phyloP scores from a whole-genome alignment of 2,329 filamentous ascomycete species.

The Rhytidhysteron rufulum region DNA sequence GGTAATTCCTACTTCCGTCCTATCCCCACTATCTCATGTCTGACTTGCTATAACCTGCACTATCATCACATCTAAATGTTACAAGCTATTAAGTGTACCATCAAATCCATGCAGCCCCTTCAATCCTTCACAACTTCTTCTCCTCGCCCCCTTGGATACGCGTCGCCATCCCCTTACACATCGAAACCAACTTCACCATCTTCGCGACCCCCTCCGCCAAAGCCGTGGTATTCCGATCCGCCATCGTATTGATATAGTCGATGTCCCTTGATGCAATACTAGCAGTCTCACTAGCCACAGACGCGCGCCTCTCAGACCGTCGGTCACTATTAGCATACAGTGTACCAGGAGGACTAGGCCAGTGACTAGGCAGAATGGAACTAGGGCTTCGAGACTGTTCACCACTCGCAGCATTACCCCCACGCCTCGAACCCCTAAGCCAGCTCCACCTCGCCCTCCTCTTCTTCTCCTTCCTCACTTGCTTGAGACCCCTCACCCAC shows the following conservation, averaged over 20 bases:
- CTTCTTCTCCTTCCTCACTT: not conserved
- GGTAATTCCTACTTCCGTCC: no score
- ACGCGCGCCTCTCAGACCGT: no score
- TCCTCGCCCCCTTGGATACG: slow-evolving; percentile 1
- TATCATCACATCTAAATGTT: no score
- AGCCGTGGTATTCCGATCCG: not conserved
- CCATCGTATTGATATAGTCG: not conserved
- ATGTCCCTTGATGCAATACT: slow-evolving; percentile 1
- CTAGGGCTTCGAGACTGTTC: no score
- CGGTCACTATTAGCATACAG: no score
- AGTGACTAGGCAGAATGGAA: no score
- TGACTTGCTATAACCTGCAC: no score
- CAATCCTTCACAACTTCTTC: not conserved
- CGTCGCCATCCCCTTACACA: not conserved
- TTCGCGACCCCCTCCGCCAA: slow-evolving; percentile 1
- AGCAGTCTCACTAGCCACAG: not conserved
- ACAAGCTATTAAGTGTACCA: no score
- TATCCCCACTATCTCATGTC: no score
- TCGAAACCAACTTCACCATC: slow-evolving; percentile 1
- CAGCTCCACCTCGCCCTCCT: not conserved
- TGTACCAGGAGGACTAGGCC: not conserved
- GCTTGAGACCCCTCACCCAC: slow-evolving; percentile 1
- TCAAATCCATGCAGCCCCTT: not conserved
- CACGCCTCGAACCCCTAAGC: no score
- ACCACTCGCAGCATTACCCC: no score